phyloP scores from a whole-genome alignment of 1,284 basidiomycete species.

The Neonothopanus nambi region DNA sequence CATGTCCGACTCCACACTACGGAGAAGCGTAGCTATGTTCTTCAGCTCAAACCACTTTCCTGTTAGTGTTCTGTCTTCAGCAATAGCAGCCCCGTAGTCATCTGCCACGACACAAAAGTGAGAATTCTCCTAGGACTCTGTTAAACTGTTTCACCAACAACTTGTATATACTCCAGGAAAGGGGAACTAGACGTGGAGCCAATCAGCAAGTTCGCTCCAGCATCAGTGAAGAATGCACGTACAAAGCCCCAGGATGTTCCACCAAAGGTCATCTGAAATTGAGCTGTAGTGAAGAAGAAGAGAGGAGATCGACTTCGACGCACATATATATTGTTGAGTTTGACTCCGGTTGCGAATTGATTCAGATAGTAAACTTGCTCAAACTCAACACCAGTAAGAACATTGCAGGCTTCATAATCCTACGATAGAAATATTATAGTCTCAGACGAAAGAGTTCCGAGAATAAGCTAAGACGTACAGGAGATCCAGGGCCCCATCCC shows the following conservation, averaged over 20 bases:
- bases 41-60: constrained; percentile 12
- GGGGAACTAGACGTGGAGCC: background rate
- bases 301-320: too few relatives aligned
- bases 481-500: constrained; percentile 19
- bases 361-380: constrained; percentile 19
- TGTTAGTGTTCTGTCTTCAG: constrained; percentile 12
- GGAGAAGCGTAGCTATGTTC: constrained; percentile 2
- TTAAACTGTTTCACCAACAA: constrained; percentile 36
- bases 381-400: constrained; percentile 18
- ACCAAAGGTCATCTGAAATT: constrained; percentile 18
- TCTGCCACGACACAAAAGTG: background rate
- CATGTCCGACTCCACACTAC: background rate
- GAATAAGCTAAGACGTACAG: constrained; percentile 8
- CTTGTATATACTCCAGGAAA: constrained; percentile 41
- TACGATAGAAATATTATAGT: background rate
- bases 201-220: background rate
- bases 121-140: background rate
- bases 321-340: constrained; percentile 19
- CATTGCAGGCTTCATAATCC: constrained; percentile 18
- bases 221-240: too few relatives aligned
- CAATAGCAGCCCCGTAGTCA: constrained; percentile 10
- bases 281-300: background rate
- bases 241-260: constrained; percentile 16
- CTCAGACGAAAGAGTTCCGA: background rate
- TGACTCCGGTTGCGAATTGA: constrained; percentile 19